A percentile compares a stretch with the other conserved stretches of the same genome.
Conservation (phyloP, 192 early-diverging fungal genomes). For the Entrophospora sp. region DNA sequence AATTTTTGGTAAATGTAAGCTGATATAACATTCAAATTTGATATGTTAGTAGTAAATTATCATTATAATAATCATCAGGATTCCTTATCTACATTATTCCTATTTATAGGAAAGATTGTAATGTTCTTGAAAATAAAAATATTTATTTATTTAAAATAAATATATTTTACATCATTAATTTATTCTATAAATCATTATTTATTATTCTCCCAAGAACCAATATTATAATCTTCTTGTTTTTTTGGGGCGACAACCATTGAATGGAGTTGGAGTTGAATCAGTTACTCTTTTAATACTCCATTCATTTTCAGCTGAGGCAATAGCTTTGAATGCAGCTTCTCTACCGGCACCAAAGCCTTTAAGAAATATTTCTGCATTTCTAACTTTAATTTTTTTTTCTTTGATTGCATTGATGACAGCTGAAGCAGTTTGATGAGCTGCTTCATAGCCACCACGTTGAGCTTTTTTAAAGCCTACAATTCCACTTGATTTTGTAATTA, state of each 20-base stretch:
- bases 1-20: too few species aligned
- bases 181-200: too few species aligned
- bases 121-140: too few species aligned
- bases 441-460: constrained; percentile 79
- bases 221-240: constrained; percentile 79
- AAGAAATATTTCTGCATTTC: constrained; percentile 66
- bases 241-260: constrained; percentile 84
- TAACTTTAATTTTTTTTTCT: constrained; percentile 56
- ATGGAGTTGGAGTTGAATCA: constrained; percentile 85
- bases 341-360: constrained; percentile 89
- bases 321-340: constrained; percentile 84
- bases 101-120: too few species aligned
- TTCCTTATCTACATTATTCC: too few species aligned
- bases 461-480: constrained; percentile 82
- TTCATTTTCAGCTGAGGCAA: constrained; percentile 52
- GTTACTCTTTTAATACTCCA: constrained; percentile 72
- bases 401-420: constrained; percentile 60
- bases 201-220: too few species aligned
- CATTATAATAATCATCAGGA: too few species aligned
- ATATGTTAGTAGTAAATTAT: too few species aligned
- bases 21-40: too few species aligned
- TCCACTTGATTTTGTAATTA: constrained; percentile 73
- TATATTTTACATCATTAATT: too few species aligned
- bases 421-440: constrained; percentile 79
- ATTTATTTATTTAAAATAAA: too few species aligned